phyloP scores from a whole-genome alignment of 2,329 filamentous ascomycete genomes.

The Bimuria novae-zelandiae region DNA sequence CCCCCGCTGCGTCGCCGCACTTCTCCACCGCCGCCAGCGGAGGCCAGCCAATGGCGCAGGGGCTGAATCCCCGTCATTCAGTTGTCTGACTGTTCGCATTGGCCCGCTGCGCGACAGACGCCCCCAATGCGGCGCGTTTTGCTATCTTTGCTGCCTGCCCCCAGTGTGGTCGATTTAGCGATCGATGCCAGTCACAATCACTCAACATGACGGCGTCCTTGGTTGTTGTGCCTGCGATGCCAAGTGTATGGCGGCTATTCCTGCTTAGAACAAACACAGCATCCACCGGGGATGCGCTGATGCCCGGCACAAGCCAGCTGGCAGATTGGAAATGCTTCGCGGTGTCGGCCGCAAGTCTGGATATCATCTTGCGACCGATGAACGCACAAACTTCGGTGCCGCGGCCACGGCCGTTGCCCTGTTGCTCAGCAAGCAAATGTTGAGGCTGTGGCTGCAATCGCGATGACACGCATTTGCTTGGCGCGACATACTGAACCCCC shows the following conservation, averaged over 20 bases:
- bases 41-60: constrained; percentile 14
- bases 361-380: no score
- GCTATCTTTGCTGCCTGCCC: not conserved
- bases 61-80: not conserved
- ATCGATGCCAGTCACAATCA: not conserved
- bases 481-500: not conserved
- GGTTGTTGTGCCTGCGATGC: constrained; percentile 8
- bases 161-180: constrained; percentile 1
- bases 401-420: constrained; percentile 7
- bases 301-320: constrained; percentile 17
- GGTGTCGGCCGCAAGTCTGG: no score
- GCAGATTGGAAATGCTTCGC: not conserved
- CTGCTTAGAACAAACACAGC: constrained; percentile 11
- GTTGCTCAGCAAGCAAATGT: constrained; percentile 3
- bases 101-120: constrained; percentile 1
- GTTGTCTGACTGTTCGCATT: constrained; percentile 4
- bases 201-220: no score
- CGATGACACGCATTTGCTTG: constrained; percentile 3
- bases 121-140: constrained; percentile 13
- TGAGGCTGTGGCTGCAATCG: not conserved
- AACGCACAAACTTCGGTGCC: not conserved
- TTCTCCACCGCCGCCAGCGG: not conserved
- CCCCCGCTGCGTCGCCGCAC: not conserved
- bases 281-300: no score
- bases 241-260: not conserved